These are phyloP conservation scores for Ophiocordyceps camponoti-floridani DNA, from an alignment of 2,329 filamentous ascomycete species.

Conservation along the genomic window DNA sequence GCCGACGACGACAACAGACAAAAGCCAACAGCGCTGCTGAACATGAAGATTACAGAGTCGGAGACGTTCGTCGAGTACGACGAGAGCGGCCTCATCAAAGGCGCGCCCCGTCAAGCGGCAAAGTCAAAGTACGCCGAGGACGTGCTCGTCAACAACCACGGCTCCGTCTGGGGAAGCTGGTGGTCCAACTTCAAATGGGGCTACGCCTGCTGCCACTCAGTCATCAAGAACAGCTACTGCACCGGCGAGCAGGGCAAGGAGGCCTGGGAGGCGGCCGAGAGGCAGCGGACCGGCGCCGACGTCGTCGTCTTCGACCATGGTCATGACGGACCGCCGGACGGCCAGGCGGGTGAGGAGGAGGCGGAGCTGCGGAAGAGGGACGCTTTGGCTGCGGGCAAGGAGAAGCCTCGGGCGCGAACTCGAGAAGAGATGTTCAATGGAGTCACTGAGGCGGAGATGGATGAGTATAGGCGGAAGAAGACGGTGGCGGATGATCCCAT, in stretches of 20 bases:
- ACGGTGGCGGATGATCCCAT: conserved; percentile 68
- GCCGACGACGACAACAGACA: conserved; percentile 16
- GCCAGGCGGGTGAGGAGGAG: conserved; percentile 8
- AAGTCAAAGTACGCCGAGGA: conserved; percentile 91
- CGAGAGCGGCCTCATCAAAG: conserved; percentile 75
- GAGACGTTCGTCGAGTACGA: conserved; percentile 92
- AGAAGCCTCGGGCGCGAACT: conserved; percentile 47
- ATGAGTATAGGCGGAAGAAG: conserved; percentile 64
- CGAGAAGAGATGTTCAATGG: conserved; percentile 63
- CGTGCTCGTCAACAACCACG: conserved; percentile 77
- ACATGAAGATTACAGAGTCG: conserved; percentile 56
- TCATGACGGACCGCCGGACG: conserved; percentile 9
- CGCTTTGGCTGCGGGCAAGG: conserved; percentile 7
- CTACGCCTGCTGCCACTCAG: conserved; percentile 86
- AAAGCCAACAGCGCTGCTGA: conserved; percentile 43
- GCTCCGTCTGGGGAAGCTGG: conserved; percentile 89
- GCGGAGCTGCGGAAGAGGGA: conserved; percentile 10
- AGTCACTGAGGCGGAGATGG: conserved; percentile 68
- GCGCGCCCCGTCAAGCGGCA: conserved; percentile 54
- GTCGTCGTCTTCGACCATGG: conserved; percentile 18
- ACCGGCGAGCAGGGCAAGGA: conserved; percentile 76
- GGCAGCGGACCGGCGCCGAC: conserved; percentile 29
- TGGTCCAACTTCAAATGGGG: conserved; percentile 94
- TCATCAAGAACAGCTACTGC: conserved; percentile 92
- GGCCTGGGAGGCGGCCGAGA: conserved; percentile 63